These are phyloP conservation scores for Ophiostoma tasmaniense DNA, from an alignment of 2,329 filamentous ascomycete species.

Conservation along the genomic window DNA sequence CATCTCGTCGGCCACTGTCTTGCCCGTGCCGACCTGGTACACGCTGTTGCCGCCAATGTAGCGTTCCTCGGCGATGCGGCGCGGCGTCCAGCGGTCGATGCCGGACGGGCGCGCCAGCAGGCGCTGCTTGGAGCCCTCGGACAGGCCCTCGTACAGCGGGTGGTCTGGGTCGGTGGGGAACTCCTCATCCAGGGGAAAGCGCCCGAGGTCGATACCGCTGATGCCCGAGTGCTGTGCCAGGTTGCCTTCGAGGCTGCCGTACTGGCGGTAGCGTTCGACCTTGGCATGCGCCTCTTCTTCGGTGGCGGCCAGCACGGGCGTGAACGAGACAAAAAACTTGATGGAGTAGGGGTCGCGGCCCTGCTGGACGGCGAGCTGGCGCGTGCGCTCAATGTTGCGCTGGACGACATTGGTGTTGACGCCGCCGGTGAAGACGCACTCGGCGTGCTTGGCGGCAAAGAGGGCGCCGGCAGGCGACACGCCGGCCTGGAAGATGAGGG, in stretches of 20 bases:
- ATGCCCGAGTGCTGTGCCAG: constrained; percentile 23
- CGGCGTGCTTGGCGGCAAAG: constrained; percentile 22
- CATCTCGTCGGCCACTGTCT: constrained; percentile 59
- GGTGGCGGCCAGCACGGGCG: constrained; percentile 19
- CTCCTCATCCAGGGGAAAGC: constrained; percentile 21
- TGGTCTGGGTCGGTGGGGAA: constrained; percentile 15
- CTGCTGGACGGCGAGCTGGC: constrained; percentile 14
- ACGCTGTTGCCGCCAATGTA: constrained; percentile 16
- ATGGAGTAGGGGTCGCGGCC: constrained; percentile 20
- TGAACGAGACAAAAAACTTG: constrained; percentile 22
- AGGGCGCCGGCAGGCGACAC: constrained; percentile 19
- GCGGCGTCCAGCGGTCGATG: constrained; percentile 17
- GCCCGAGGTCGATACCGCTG: constrained; percentile 23
- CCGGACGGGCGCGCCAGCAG: constrained; percentile 11
- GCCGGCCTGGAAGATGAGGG: constrained; percentile 22
- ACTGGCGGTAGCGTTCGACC: constrained; percentile 16
- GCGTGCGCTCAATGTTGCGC: constrained; percentile 16
- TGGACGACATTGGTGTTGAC: constrained; percentile 14
- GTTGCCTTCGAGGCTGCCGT: constrained; percentile 20
- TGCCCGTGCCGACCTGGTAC: constrained; percentile 50
- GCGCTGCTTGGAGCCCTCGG: constrained; percentile 10
- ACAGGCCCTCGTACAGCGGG: constrained; percentile 12
- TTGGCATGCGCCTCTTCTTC: constrained; percentile 22
- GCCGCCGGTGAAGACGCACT: constrained; percentile 20
- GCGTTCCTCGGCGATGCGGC: constrained; percentile 14